phyloP scores from a whole-genome alignment of 345 rosid genomes.

The Citrus australasica region DNA sequence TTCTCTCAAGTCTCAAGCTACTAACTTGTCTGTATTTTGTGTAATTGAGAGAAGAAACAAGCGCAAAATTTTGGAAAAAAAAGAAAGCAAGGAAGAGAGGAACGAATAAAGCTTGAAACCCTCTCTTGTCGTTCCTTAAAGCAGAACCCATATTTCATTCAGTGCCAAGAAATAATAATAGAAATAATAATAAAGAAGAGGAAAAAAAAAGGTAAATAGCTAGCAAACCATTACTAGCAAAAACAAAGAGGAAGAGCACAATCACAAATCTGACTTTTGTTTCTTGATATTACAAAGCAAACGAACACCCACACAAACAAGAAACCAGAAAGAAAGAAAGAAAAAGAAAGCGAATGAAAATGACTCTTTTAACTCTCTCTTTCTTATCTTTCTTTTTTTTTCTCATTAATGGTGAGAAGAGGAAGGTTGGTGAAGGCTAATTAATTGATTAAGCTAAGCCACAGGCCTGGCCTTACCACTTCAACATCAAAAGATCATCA shows the following conservation, averaged over 20 bases:
- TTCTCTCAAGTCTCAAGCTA: constrained; percentile 70
- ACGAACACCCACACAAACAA: constrained; percentile 26
- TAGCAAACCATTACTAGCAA: constrained; percentile 29
- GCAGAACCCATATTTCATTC: constrained; percentile 39
- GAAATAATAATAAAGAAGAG: background rate
- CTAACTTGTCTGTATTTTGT: constrained; percentile 60
- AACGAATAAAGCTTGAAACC: constrained; percentile 11
- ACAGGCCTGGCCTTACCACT: constrained; percentile 26
- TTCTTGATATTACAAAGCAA: constrained; percentile 6
- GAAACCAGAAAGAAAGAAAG: background rate
- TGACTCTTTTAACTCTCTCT: constrained; percentile 25
- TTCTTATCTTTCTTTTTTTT: background rate
- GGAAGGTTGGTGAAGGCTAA: constrained; percentile 55
- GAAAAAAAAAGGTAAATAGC: background rate
- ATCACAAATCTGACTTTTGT: constrained; percentile 15
- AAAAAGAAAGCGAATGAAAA: constrained; percentile 15
- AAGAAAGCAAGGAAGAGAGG: constrained; percentile 23
- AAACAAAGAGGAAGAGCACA: constrained; percentile 12
- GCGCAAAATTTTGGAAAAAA: constrained; percentile 14
- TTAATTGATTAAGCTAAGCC: constrained; percentile 24
- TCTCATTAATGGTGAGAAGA: constrained; percentile 41
- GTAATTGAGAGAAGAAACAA: constrained; percentile 43
- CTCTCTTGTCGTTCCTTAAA: constrained; percentile 16
- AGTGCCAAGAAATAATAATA: constrained; percentile 23
- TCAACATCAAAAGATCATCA: constrained; percentile 48